phyloP scores from a whole-genome alignment of 352 stramenopile genomes.

The Halophytophthora polymorphica region DNA sequence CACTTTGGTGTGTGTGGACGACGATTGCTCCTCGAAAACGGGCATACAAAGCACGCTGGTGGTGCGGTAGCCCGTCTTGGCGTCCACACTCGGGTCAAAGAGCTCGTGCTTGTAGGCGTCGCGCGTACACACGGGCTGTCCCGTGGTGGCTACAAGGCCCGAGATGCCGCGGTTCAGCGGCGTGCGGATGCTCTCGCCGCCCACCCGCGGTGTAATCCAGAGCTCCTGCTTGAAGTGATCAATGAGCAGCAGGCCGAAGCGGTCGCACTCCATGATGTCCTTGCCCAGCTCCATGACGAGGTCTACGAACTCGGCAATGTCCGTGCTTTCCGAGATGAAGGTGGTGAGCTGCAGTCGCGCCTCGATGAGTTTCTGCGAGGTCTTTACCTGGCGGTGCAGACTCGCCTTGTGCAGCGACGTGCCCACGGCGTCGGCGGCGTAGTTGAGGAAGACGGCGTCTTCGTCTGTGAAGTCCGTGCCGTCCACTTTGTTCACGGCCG shows the following conservation, averaged over 20 bases:
- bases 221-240: slow-evolving; percentile 79
- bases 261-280: slow-evolving; percentile 72
- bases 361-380: slow-evolving; percentile 70
- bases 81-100: slow-evolving; percentile 66
- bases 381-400: slow-evolving; percentile 64
- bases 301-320: slow-evolving; percentile 64
- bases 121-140: slow-evolving; percentile 47
- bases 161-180: slow-evolving; percentile 70
- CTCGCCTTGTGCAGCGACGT: slow-evolving; percentile 69
- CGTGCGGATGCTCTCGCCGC: slow-evolving; percentile 51
- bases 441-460: slow-evolving; percentile 71
- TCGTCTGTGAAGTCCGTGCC: slow-evolving; percentile 62
- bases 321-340: slow-evolving; percentile 54
- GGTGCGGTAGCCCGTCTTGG: slow-evolving; percentile 72
- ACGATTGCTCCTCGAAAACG: slow-evolving; percentile 63
- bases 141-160: slow-evolving; percentile 62
- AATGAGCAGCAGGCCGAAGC: slow-evolving; percentile 65
- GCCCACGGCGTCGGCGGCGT: slow-evolving; percentile 61
- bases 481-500: slow-evolving; percentile 74
- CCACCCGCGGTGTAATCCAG: slow-evolving; percentile 61
- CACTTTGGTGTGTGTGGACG: slow-evolving; percentile 41
- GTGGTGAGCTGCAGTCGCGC: slow-evolving; percentile 58
- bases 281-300: slow-evolving; percentile 74
- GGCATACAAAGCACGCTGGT: slow-evolving; percentile 73
- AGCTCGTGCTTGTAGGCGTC: slow-evolving; percentile 74